Percentiles rank a stretch among this genome's conserved stretches.
Evolutionary conservation across 1,284 basidiomycete genomes (phyloP).

Genomic region (Caloboletus firmus): DNA sequence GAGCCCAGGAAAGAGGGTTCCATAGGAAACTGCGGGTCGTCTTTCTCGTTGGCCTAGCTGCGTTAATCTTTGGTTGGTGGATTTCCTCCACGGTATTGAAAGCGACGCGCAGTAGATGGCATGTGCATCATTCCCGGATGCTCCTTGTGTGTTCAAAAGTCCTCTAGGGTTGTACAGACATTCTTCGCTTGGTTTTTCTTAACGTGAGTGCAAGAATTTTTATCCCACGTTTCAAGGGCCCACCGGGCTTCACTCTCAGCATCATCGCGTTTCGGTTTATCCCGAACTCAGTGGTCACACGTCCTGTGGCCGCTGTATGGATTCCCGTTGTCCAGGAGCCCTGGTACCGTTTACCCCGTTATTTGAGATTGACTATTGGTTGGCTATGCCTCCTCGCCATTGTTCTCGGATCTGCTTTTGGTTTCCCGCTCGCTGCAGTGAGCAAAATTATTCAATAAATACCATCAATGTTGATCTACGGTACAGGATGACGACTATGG

Average conservation of each 20-base stretch:
- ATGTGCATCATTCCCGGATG: conserved; percentile 15
- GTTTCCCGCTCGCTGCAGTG: conserved; percentile 64
- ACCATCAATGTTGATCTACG: conserved; percentile 7
- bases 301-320: conserved; percentile 69
- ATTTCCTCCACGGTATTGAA: conserved; percentile 66
- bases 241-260: conserved; percentile 36
- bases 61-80: conserved; percentile 79
- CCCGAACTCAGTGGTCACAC: conserved; percentile 63
- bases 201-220: conserved; percentile 42
- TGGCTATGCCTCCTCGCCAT: conserved; percentile 74
- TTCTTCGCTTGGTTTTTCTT: conserved; percentile 81
- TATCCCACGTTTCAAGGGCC: neutral
- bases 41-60: conserved; percentile 52
- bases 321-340: conserved; percentile 60
- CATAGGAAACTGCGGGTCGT: conserved; percentile 38
- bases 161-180: conserved; percentile 68
- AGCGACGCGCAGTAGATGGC: conserved; percentile 74
- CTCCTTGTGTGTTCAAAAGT: conserved; percentile 15
- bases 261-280: conserved; percentile 80
- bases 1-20: conserved; percentile 10
- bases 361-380: conserved; percentile 59
- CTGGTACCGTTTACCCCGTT: conserved; percentile 65
- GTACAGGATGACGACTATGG: conserved; percentile 64
- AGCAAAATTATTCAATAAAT: conserved; percentile 20
- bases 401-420: conserved; percentile 81